phyloP scores from a whole-genome alignment of 2,329 filamentous ascomycete genomes.

The Alternaria panax region DNA sequence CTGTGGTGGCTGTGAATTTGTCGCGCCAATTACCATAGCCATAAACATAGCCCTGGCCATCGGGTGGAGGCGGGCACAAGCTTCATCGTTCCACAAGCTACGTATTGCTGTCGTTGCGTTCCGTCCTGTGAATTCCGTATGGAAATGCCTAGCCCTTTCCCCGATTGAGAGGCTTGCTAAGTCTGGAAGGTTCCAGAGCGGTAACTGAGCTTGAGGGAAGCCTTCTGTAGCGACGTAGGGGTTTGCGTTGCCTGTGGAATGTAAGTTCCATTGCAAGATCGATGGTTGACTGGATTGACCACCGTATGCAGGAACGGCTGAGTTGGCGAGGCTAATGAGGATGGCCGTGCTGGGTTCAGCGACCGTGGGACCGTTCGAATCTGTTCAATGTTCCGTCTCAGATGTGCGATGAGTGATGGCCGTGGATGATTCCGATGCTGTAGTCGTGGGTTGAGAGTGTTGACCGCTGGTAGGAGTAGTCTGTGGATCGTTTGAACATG shows the following conservation, averaged over 20 bases:
- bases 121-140: not conserved
- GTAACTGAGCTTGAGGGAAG: not conserved
- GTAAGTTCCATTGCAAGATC: rapidly evolving
- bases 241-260: not conserved
- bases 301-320: not conserved
- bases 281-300: not conserved
- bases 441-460: no score
- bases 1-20: not conserved
- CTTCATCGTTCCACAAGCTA: not conserved
- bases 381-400: not conserved
- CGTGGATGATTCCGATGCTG: not conserved
- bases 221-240: not conserved
- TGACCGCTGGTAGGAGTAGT: not conserved
- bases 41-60: not conserved
- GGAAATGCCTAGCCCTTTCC: not conserved
- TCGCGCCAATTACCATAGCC: not conserved
- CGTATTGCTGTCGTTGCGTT: not conserved
- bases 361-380: not conserved
- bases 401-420: rapidly evolving
- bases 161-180: not conserved
- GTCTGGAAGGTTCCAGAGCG: not conserved
- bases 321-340: no score
- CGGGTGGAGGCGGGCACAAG: not conserved
- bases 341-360: not conserved
- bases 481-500: not conserved